These are phyloP conservation scores for Vaccinium macrocarpon DNA, from an alignment of 148 eudicot species.

Conservation along the genomic window DNA sequence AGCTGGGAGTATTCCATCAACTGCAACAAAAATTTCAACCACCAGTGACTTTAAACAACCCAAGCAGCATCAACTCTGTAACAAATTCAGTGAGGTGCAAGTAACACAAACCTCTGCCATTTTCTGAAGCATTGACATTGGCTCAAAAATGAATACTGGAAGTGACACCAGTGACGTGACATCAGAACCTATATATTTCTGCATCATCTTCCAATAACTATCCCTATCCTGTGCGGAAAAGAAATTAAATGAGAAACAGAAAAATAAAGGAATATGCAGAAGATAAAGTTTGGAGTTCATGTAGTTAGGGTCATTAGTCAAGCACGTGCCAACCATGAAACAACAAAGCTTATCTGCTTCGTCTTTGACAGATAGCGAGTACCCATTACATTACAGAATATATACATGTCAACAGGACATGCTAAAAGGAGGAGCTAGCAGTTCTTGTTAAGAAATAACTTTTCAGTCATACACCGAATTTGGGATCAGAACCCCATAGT, in stretches of 20 bases:
- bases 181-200: slow-evolving; percentile 91
- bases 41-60: slow-evolving; percentile 2
- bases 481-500: neutral
- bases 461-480: neutral
- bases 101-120: slow-evolving; percentile 88
- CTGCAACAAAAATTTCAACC: slow-evolving; percentile 40
- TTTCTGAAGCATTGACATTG: slow-evolving; percentile 98
- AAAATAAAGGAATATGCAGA: neutral
- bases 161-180: slow-evolving; percentile 97
- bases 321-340: neutral
- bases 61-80: neutral
- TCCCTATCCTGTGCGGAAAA: slow-evolving; percentile 70
- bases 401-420: neutral
- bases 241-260: neutral
- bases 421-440: neutral
- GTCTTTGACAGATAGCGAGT: neutral
- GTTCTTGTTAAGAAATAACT: neutral
- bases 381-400: neutral
- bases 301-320: neutral
- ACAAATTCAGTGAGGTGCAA: neutral
- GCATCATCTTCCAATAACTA: slow-evolving; percentile 97
- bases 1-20: slow-evolving; percentile 91
- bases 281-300: neutral
- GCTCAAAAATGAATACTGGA: slow-evolving; percentile 96
- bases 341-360: neutral